phyloP scores from a whole-genome alignment of 352 stramenopile genomes.

The Phytophthora litchii region DNA sequence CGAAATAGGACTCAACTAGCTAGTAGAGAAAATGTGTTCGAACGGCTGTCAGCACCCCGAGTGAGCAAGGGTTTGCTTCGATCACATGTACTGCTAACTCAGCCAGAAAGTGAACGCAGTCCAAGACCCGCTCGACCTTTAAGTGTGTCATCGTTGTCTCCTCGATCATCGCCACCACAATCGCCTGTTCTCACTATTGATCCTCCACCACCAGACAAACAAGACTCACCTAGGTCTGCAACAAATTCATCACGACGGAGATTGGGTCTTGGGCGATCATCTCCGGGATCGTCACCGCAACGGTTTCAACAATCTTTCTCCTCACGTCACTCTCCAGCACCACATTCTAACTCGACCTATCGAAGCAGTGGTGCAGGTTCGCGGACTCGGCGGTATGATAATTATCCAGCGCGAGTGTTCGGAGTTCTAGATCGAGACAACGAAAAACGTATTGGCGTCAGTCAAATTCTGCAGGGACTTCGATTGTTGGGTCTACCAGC shows the following conservation, averaged over 20 bases:
- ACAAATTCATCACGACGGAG: constrained; percentile 13
- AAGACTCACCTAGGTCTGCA: constrained; percentile 9
- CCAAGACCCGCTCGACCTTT: background rate
- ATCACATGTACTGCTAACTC: constrained; percentile 1
- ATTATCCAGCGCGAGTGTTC: constrained; percentile 56
- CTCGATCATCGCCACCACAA: background rate
- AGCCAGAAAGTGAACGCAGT: constrained; percentile 1
- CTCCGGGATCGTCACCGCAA: constrained; percentile 24
- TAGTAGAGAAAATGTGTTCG: constrained; percentile 44
- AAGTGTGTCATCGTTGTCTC: constrained; percentile 17
- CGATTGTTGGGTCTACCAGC: constrained; percentile 55
- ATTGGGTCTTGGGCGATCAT: constrained; percentile 18
- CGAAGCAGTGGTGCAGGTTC: constrained; percentile 13
- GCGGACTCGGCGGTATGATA: constrained; percentile 23
- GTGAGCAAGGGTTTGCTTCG: constrained; percentile 27
- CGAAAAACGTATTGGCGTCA: constrained; percentile 49
- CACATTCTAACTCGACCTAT: constrained; percentile 17
- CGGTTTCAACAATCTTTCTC: constrained; percentile 27
- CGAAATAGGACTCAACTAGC: background rate
- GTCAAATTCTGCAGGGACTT: constrained; percentile 64
- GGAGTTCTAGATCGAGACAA: constrained; percentile 55
- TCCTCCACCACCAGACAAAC: constrained; percentile 16
- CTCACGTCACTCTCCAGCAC: constrained; percentile 13
- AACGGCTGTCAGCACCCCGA: constrained; percentile 41
- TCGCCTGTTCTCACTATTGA: constrained; percentile 28